Conservation (phyloP, 2,329 filamentous ascomycete genomes). For the Allantophomopsis lycopodina region DNA sequence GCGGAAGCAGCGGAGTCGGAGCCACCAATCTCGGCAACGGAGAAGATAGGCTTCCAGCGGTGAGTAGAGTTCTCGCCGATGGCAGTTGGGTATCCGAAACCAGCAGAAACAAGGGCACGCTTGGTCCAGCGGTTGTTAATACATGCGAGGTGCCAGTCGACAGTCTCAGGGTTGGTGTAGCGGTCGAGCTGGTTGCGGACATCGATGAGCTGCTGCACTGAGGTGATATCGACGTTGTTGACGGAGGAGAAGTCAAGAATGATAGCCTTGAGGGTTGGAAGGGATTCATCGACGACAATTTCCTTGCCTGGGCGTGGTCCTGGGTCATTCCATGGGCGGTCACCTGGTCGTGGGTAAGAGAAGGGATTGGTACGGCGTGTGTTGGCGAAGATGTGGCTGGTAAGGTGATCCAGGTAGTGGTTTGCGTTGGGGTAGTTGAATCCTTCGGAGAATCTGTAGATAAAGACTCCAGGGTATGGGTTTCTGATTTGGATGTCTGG, state of each 20-base stretch:
- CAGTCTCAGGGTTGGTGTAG: conserved; percentile 65
- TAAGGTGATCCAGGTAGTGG: conserved; percentile 71
- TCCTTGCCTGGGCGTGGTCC: conserved; percentile 48
- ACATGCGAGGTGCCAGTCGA: conserved; percentile 94
- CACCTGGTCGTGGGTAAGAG: conserved; percentile 50
- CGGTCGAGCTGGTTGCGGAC: conserved; percentile 86
- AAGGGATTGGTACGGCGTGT: conserved; percentile 67
- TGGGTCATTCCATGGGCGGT: conserved; percentile 92
- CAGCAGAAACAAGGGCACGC: conserved; percentile 71
- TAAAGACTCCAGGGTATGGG: conserved; percentile 86
- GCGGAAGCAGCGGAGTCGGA: conserved; percentile 52
- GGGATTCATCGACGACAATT: conserved; percentile 29
- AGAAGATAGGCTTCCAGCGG: conserved; percentile 92
- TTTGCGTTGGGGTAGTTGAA: conserved; percentile 95
- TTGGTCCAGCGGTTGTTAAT: conserved; percentile 94
- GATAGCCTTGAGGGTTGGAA: conserved; percentile 71
- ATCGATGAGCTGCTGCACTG: conserved; percentile 83
- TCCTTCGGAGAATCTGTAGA: conserved; percentile 87
- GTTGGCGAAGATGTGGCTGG: conserved; percentile 49
- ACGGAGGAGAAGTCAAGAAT: conserved; percentile 90
- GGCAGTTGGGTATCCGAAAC: conserved; percentile 69
- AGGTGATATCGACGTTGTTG: conserved; percentile 88
- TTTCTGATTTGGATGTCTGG: conserved; percentile 65
- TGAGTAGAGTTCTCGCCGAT: conserved; percentile 36
- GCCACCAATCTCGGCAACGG: conserved; percentile 74